Evolutionary conservation across 345 rosid genomes (phyloP).

Genomic region (Gossypium bickii): DNA sequence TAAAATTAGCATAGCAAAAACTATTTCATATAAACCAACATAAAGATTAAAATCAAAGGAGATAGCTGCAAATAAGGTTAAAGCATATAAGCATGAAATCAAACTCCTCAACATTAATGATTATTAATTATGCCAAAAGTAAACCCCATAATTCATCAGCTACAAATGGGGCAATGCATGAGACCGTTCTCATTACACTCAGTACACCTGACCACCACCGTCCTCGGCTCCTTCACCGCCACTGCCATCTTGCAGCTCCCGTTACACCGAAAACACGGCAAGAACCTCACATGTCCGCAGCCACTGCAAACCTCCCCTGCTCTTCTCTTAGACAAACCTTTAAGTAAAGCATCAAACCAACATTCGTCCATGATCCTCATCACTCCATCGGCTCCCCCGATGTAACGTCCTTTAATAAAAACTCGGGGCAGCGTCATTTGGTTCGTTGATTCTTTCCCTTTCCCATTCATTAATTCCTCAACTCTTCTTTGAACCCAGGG

Average conservation of each 20-base stretch:
- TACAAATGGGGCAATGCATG: constrained; percentile 74
- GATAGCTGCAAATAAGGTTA: too few relatives aligned
- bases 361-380: constrained; percentile 63
- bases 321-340: constrained; percentile 45
- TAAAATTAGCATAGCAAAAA: too few relatives aligned
- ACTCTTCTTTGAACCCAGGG: constrained; percentile 61
- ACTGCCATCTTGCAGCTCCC: constrained; percentile 64
- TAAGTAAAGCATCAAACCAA: constrained; percentile 43
- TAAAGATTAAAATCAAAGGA: too few relatives aligned
- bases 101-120: too few relatives aligned
- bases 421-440: constrained; percentile 54
- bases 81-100: too few relatives aligned
- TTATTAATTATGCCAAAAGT: too few relatives aligned
- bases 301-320: constrained; percentile 42
- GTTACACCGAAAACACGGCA: constrained; percentile 66
- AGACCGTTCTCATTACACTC: constrained; percentile 93
- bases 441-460: constrained; percentile 17
- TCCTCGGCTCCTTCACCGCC: constrained; percentile 21
- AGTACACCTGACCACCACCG: constrained; percentile 44
- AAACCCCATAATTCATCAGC: background rate
- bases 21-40: too few relatives aligned
- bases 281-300: constrained; percentile 64
- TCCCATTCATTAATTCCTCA: constrained; percentile 44
- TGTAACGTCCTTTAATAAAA: constrained; percentile 65
- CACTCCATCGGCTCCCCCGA: constrained; percentile 86